phyloP scores from a whole-genome alignment of 164 flowering plant genomes.

The Sextonia rubra region DNA sequence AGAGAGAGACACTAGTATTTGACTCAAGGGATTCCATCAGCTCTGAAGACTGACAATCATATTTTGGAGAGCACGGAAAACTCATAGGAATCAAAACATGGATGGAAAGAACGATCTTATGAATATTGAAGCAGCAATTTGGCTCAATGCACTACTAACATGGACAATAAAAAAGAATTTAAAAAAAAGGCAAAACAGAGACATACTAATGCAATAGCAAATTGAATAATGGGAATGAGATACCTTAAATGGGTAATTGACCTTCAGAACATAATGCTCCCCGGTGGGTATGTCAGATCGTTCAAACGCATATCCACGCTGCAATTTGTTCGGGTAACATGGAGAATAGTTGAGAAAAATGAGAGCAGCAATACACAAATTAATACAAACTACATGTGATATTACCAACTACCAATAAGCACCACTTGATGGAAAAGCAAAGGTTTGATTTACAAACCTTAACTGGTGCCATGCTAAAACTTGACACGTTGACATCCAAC shows the following conservation, averaged over 20 bases:
- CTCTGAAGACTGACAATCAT: too few species aligned
- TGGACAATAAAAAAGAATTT: neutral
- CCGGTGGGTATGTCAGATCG: conserved; percentile 74
- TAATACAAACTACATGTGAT: neutral
- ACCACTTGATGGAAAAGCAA: neutral
- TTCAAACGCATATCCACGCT: conserved; percentile 94
- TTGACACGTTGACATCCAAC: conserved; percentile 67
- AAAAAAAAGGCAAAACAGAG: neutral
- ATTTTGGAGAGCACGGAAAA: too few species aligned
- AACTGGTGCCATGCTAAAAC: conserved; percentile 79
- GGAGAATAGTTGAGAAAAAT: conserved; percentile 3
- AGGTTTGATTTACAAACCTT: conserved; percentile 59
- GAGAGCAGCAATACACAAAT: neutral
- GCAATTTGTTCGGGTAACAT: conserved; percentile 7
- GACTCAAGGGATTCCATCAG: too few species aligned
- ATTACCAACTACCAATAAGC: neutral
- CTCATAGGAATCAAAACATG: too few species aligned
- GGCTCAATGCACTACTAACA: neutral
- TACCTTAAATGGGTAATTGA: conserved; percentile 96
- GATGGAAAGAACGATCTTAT: too few species aligned
- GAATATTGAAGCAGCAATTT: neutral
- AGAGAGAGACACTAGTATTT: too few species aligned
- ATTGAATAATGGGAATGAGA: neutral
- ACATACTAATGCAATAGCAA: neutral
- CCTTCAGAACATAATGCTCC: conserved; percentile 79